Conservation (phyloP, 345 rosid species). For the Eucalyptus albens region DNA sequence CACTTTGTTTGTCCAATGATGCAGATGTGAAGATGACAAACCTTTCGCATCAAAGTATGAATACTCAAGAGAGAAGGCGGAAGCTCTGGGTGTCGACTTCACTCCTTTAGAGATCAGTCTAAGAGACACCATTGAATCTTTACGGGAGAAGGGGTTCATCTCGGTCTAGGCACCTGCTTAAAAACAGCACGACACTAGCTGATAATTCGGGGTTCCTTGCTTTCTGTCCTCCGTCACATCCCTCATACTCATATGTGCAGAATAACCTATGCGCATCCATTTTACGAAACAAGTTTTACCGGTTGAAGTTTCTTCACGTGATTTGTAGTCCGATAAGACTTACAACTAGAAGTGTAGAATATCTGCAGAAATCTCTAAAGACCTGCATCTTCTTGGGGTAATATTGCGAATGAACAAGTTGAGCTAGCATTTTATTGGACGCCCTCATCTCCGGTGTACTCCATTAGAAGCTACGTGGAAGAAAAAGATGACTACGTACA, state of each 20-base stretch:
- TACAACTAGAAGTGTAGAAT: not conserved
- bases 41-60: slow-evolving; percentile 6
- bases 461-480: too few relatives aligned
- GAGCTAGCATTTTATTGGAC: too few relatives aligned
- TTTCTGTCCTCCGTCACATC: not conserved
- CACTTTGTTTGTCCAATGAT: not conserved
- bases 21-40: slow-evolving; percentile 16
- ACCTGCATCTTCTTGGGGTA: too few relatives aligned
- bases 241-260: not conserved
- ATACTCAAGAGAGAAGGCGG: slow-evolving; percentile 27
- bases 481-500: not conserved
- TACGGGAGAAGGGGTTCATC: not conserved
- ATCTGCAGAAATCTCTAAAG: not conserved
- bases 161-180: not conserved
- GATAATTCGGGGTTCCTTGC: not conserved
- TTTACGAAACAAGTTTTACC: not conserved
- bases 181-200: not conserved
- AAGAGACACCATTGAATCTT: slow-evolving; percentile 26
- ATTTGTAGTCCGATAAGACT: not conserved
- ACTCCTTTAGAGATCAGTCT: slow-evolving; percentile 37
- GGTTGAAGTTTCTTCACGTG: not conserved
- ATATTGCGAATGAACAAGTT: too few relatives aligned
- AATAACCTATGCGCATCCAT: not conserved
- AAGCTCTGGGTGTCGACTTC: slow-evolving; percentile 27
- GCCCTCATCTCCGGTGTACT: too few relatives aligned